Conservation (phyloP, 2,329 filamentous ascomycete species). For the Leptographium galeiforme region DNA sequence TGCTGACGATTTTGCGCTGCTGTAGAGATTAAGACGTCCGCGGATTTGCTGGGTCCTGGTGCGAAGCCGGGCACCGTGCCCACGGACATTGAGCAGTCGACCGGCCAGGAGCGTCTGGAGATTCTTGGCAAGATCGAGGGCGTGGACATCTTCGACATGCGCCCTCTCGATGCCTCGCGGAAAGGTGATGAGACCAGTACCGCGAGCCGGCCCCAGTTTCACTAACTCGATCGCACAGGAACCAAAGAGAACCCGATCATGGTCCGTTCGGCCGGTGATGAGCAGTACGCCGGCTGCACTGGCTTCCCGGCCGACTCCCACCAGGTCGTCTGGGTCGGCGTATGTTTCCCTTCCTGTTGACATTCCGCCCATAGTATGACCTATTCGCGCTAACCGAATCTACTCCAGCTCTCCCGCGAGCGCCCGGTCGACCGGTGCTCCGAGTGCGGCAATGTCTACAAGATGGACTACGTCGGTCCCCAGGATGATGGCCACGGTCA, state of each 20-base stretch:
- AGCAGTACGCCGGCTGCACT: conserved; percentile 96
- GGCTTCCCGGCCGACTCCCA: conserved; percentile 89
- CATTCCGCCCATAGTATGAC: neutral
- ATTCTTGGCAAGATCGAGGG: conserved; percentile 99
- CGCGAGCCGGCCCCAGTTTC: neutral
- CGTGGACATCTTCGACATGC: conserved; percentile 96
- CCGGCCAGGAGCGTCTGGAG: conserved; percentile 95
- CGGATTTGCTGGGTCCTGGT: conserved; percentile 79
- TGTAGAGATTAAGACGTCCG: conserved; percentile 66
- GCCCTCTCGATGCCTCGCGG: conserved; percentile 81
- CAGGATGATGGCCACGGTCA: conserved; percentile 54
- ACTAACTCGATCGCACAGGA: conserved; percentile 36
- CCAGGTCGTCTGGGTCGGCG: conserved; percentile 77
- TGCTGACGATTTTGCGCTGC: conserved; percentile 12
- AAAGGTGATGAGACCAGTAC: conserved; percentile 42
- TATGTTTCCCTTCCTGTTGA: conserved; percentile 32
- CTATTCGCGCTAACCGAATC: neutral
- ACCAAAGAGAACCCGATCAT: conserved; percentile 82
- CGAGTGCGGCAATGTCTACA: conserved; percentile 92
- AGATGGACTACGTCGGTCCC: conserved; percentile 93
- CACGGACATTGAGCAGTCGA: conserved; percentile 89
- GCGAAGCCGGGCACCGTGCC: conserved; percentile 71
- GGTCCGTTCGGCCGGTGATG: conserved; percentile 83
- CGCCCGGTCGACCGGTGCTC: conserved; percentile 90
- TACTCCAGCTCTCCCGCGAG: conserved; percentile 55